Base-by-base conservation (phyloP, 371 early-diverging fungal genomes). In the Dichotomocladium elegans region DNA sequence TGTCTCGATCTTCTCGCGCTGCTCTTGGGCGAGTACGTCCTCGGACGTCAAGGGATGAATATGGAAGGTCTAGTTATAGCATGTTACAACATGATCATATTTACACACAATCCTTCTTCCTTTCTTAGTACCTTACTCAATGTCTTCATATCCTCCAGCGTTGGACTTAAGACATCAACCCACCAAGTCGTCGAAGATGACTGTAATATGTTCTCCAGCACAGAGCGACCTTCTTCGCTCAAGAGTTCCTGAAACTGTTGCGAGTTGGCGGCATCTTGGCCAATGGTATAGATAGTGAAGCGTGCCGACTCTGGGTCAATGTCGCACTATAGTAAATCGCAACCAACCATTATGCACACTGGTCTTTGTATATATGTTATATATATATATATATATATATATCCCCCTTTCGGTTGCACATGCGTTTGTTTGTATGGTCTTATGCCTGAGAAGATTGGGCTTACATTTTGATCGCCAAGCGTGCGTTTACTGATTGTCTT, bases 91-190 rank as follows among this genome's bases (percentile, higher is more conserved):
- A n/a, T 11, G 19, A 21, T 42, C 2, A 25, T 14, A 43, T 22
- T 1, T 11, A 37, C 17, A 37, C 8, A 31, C 11, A 28, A 47
- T 25, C 12, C 22, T 19, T 17, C 28, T 21, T 4, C 21, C 27
- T 28, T 28, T 12, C 9, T n/a, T 42, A 3, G 22, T 57, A 82
- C 80, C 69, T 83, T 82, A 63, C 83, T 80, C 17, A 93, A 52
- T 6, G 81, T 68, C 22, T 74, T 64, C 84, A 96, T 89, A 64
- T 96, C 96, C 19, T 83, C 79, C 19, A 79, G 72, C 4, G 92
- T 88, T 4, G 95, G 93, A 25, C 79, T 71, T 25, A 85, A 60
- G 2, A 91, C 83, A 64, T 96, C 93, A 7, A 96, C 63, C 96
- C 96, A 94, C 77, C 94, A 96, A 25, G 77, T 81, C 10, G 72